A percentile compares a stretch with the other conserved stretches of the same genome.
phyloP scores from a whole-genome alignment of 805 yeast species.

The Metschnikowia santaceciliae region DNA sequence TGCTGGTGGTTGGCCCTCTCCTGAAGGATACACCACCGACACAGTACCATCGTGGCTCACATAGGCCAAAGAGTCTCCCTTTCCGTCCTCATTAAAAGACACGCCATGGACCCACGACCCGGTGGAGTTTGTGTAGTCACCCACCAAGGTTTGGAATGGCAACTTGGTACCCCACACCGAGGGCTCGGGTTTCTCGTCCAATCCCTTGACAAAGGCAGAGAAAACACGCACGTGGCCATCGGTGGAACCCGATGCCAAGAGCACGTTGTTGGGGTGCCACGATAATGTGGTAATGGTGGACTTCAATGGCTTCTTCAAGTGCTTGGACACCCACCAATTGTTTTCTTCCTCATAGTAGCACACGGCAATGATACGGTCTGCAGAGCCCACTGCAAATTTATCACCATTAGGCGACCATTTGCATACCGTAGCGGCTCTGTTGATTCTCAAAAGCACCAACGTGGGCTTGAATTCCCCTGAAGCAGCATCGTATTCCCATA shows the following conservation, averaged over 20 bases:
- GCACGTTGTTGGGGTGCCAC: slow-evolving; percentile 92
- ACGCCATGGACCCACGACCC: slow-evolving; percentile 94
- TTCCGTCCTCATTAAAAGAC: slow-evolving; percentile 72
- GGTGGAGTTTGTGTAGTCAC: slow-evolving; percentile 63
- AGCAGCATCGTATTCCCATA: slow-evolving; percentile 72
- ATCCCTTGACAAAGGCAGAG: slow-evolving; percentile 82
- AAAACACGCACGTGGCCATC: slow-evolving; percentile 91
- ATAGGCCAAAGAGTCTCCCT: slow-evolving; percentile 61
- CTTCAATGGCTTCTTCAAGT: slow-evolving; percentile 89
- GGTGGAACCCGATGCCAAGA: slow-evolving; percentile 86
- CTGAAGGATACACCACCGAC: slow-evolving; percentile 73
- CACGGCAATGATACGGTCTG: slow-evolving; percentile 90
- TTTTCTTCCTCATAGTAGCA: slow-evolving; percentile 95
- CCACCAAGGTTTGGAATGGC: slow-evolving; percentile 90
- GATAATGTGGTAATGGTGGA: slow-evolving; percentile 78
- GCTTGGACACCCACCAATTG: slow-evolving; percentile 99
- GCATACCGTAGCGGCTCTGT: slow-evolving; percentile 91
- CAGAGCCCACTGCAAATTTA: slow-evolving; percentile 96
- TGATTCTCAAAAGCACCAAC: slow-evolving; percentile 85
- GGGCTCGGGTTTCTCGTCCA: slow-evolving; percentile 78
- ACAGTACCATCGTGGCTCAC: slow-evolving; percentile 86
- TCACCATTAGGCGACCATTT: slow-evolving; percentile 94
- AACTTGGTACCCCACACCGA: slow-evolving; percentile 91
- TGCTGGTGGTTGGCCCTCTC: slow-evolving; percentile 58
- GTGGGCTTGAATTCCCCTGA: slow-evolving; percentile 74